A percentile compares a stretch with the other conserved stretches of the same genome.
Conservation (phyloP, 2,329 filamentous ascomycete species). For the Colletotrichum endophyticum region DNA sequence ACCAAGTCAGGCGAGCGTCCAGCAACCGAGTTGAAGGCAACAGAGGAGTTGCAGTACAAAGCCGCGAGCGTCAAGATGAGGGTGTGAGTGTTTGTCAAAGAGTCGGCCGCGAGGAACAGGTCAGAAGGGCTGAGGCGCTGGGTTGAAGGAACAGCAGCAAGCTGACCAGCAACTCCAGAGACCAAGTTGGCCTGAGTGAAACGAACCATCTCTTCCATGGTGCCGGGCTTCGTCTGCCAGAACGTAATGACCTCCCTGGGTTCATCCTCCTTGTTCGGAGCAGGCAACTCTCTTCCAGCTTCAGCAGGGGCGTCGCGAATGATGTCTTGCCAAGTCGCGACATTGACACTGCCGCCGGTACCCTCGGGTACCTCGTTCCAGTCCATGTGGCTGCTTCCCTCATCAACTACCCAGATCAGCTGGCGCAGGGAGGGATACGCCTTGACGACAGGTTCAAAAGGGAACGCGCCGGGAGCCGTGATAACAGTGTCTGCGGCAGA, state of each 20-base stretch:
- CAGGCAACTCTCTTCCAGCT: slow-evolving; percentile 68
- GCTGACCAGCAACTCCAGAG: slow-evolving; percentile 81
- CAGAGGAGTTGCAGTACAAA: slow-evolving; percentile 81
- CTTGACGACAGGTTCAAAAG: slow-evolving; percentile 75
- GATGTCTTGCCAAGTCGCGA: slow-evolving; percentile 93
- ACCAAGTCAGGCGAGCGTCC: slow-evolving; percentile 73
- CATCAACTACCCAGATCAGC: slow-evolving; percentile 91
- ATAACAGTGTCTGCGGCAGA: slow-evolving; percentile 82
- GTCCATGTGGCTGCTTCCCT: slow-evolving; percentile 90
- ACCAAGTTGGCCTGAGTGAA: slow-evolving; percentile 86
- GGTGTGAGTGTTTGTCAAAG: slow-evolving; percentile 79
- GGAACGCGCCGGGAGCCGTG: slow-evolving; percentile 84
- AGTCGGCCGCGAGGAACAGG: slow-evolving; percentile 83
- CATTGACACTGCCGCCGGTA: slow-evolving; percentile 74
- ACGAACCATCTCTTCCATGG: slow-evolving; percentile 73
- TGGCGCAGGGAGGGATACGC: slow-evolving; percentile 74
- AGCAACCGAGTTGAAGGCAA: slow-evolving; percentile 89
- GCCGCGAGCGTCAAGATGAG: slow-evolving; percentile 82
- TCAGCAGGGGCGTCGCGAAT: slow-evolving; percentile 70
- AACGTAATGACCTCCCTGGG: slow-evolving; percentile 68
- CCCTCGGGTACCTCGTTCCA: slow-evolving; percentile 89
- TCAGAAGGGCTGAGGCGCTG: slow-evolving; percentile 79
- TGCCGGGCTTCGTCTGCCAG: slow-evolving; percentile 61
- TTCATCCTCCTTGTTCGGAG: slow-evolving; percentile 57
- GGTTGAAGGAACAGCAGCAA: slow-evolving; percentile 74